Base-by-base conservation (phyloP, 306 rosid species). In the Medicago arabica region DNA sequence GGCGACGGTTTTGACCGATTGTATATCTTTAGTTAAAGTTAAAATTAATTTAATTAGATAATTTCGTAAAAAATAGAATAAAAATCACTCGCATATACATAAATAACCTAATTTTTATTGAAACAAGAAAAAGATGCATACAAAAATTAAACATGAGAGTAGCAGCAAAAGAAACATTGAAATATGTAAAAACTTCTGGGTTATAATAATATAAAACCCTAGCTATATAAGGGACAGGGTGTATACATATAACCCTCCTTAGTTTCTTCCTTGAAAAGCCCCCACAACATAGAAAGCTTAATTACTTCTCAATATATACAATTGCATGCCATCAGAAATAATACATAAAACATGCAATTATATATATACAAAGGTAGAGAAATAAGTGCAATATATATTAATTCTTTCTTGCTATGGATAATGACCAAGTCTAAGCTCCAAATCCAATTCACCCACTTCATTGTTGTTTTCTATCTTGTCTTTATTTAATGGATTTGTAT, bases 371-470 rank as follows among this genome's bases (percentile, higher is more conserved):
- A 61, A 61, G 17, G 19, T 61, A 61, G 67, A 28, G 67, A 61
- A 31, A 14, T 55, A 25, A 9, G 50, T 18, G 31, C 34, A 15
- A 17, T 21, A 4, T 15, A 6, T 23, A 63, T 58, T 23, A 23
- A 23, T 58, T 66, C 0, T 50, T 69, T 71, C 74, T 50, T 69
- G 71, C 74, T 85, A 89, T 6, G 91, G 93, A 72, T 89, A 76
- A 67, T 89, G 86, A 50, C 98, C 97, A 23, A 93, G 92, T 79
- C 97, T 93, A 81, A 93, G 98, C 92, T 91, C 97, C 89, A 93
- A 86, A 88, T 93, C 97, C 51, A 91, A 74, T 28, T 83, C 90
- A 60, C 69, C 92, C 17, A 81, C 88, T 34, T 75, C 83, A 43
- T 31, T 46, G 55, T 79, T 75, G 78, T 47, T 79, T 75, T 75